Evolutionary conservation across 1,139 yeast genomes (phyloP).

Genomic region (Sugiyamaella sp.): DNA sequence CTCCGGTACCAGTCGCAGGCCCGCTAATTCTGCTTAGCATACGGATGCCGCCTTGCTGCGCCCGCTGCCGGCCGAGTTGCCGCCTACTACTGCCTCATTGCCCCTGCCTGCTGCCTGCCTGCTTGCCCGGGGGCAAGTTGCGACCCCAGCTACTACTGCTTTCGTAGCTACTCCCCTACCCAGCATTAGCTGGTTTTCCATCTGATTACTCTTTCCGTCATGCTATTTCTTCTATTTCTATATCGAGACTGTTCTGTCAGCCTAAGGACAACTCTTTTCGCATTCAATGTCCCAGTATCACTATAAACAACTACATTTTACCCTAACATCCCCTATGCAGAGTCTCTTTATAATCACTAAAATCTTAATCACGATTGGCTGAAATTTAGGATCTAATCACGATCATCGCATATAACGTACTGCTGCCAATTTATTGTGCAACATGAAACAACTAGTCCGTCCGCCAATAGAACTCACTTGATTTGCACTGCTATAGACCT

Average conservation of each 20-base stretch:
- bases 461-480: background rate
- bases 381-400: constrained; percentile 7
- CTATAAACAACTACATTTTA: background rate
- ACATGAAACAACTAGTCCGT: background rate
- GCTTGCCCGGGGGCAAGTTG: too few species aligned
- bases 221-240: background rate
- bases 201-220: background rate
- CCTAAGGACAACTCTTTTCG: background rate
- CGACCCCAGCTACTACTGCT: background rate
- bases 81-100: background rate
- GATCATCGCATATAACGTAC: constrained; percentile 4
- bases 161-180: too few species aligned
- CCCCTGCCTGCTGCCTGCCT: background rate
- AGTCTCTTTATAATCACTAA: constrained; percentile 10
- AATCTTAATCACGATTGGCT: constrained; percentile 7
- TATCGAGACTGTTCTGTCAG: background rate
- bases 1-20: too few species aligned
- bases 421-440: background rate
- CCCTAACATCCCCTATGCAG: background rate
- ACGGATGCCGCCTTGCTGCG: too few species aligned
- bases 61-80: too few species aligned
- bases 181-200: background rate
- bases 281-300: background rate
- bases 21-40: too few species aligned
- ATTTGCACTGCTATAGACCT: too few species aligned